These are phyloP conservation scores for Colletotrichum costaricense DNA, from an alignment of 2,329 filamentous ascomycete species.

Conservation along the genomic window DNA sequence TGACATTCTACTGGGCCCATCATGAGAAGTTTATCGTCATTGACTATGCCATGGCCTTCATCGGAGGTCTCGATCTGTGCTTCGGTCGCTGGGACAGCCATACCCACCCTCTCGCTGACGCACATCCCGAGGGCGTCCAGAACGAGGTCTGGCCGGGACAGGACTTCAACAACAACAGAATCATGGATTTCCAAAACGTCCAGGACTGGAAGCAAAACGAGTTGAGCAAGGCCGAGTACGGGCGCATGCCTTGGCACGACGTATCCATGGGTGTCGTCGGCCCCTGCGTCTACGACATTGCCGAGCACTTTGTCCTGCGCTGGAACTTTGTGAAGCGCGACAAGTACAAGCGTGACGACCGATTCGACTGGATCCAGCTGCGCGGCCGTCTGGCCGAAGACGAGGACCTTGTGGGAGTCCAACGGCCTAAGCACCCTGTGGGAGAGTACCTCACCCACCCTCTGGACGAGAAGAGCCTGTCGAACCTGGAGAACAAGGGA, in stretches of 20 bases:
- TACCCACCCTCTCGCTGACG: conserved; percentile 87
- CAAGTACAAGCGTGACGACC: conserved; percentile 91
- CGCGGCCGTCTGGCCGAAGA: conserved; percentile 81
- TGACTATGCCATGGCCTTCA: conserved; percentile 90
- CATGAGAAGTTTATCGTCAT: conserved; percentile 98
- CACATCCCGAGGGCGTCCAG: conserved; percentile 84
- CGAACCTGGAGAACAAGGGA: conserved; percentile 73
- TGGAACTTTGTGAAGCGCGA: conserved; percentile 99
- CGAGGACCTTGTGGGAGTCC: conserved; percentile 88
- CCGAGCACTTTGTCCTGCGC: conserved; percentile 91
- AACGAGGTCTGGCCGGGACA: conserved; percentile 94
- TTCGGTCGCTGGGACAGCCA: conserved; percentile 94
- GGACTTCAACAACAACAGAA: conserved; percentile 97
- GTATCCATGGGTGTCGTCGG: conserved; percentile 93
- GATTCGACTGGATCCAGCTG: conserved; percentile 87
- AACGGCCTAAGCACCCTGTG: conserved; percentile 88
- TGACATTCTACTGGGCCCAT: conserved; percentile 98
- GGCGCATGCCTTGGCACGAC: conserved; percentile 98
- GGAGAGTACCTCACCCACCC: conserved; percentile 90
- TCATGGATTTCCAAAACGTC: conserved; percentile 95
- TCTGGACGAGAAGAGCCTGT: conserved; percentile 73
- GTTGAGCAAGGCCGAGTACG: conserved; percentile 88
- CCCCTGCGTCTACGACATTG: conserved; percentile 91
- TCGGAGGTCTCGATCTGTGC: conserved; percentile 93
- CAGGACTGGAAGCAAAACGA: conserved; percentile 94